phyloP scores from a whole-genome alignment of 495 filamentous ascomycete species.

The Penicillium coffeae region DNA sequence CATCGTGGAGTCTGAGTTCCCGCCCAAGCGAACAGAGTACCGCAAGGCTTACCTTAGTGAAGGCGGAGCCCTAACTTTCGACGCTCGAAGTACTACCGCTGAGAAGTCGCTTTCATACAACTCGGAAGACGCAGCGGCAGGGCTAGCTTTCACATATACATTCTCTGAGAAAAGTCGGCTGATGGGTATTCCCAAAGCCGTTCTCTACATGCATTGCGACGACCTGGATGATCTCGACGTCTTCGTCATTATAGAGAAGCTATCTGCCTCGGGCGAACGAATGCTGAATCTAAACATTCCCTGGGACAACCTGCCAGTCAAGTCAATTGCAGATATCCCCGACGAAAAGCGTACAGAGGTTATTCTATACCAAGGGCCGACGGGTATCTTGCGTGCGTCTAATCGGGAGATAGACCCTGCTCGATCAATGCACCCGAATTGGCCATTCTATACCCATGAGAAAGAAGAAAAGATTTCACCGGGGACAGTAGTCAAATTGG shows the following conservation, averaged over 20 bases:
- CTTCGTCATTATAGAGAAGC: slow-evolving; percentile 30
- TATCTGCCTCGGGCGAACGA: background rate
- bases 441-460: slow-evolving; percentile 32
- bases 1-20: background rate
- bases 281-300: background rate
- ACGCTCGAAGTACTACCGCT: no score
- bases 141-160: slow-evolving; percentile 20
- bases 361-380: slow-evolving; percentile 22
- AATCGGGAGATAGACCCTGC: slow-evolving; percentile 15
- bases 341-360: slow-evolving; percentile 4
- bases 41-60: no score
- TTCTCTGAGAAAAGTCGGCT: slow-evolving; percentile 23
- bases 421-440: slow-evolving; percentile 17
- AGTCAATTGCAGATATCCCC: background rate
- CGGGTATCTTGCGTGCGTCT: slow-evolving; percentile 28
- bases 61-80: no score
- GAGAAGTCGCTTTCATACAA: no score
- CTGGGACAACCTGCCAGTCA: background rate
- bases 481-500: slow-evolving; percentile 29
- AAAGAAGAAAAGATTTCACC: slow-evolving; percentile 30
- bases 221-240: slow-evolving; percentile 36
- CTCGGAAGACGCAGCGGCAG: no score
- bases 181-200: slow-evolving; percentile 26
- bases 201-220: slow-evolving; percentile 30
- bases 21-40: background rate